Conservation (phyloP, 176 grass and related monocot genomes). For the Poa pratensis region DNA sequence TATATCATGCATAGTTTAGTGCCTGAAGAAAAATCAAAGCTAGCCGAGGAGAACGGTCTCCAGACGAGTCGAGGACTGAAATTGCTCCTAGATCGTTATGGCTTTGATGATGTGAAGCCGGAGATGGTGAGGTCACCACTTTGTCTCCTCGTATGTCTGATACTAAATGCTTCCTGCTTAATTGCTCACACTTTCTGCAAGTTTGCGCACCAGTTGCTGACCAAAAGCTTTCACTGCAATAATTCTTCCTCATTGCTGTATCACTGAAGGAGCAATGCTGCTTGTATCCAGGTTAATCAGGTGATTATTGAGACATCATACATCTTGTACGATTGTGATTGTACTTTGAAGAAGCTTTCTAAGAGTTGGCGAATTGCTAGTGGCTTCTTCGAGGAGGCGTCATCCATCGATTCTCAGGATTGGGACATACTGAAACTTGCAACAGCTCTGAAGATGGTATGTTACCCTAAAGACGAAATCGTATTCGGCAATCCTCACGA, state of each 20-base stretch:
- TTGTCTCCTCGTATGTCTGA: not conserved
- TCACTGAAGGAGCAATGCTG: not conserved
- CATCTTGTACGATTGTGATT: not conserved
- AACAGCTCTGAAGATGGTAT: not conserved
- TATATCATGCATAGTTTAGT: not conserved
- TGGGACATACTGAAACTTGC: not conserved
- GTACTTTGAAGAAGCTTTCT: not conserved
- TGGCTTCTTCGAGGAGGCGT: not conserved
- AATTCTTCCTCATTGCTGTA: not conserved
- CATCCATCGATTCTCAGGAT: not conserved
- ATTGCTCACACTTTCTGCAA: not conserved
- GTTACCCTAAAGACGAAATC: not conserved
- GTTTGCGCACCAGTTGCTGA: too few species aligned
- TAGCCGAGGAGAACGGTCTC: not conserved
- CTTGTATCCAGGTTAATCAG: not conserved
- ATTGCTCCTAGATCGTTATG: not conserved
- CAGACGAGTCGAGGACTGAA: not conserved
- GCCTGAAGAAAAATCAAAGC: constrained; percentile 8
- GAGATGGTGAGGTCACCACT: not conserved
- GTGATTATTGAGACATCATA: not conserved
- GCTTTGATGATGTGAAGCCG: not conserved
- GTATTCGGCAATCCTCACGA: not conserved
- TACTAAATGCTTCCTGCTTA: not conserved
- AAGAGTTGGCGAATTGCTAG: not conserved
- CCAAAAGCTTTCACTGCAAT: not conserved